phyloP scores from a whole-genome alignment of 2,329 filamentous ascomycete genomes.

The Penicillium polonicum region DNA sequence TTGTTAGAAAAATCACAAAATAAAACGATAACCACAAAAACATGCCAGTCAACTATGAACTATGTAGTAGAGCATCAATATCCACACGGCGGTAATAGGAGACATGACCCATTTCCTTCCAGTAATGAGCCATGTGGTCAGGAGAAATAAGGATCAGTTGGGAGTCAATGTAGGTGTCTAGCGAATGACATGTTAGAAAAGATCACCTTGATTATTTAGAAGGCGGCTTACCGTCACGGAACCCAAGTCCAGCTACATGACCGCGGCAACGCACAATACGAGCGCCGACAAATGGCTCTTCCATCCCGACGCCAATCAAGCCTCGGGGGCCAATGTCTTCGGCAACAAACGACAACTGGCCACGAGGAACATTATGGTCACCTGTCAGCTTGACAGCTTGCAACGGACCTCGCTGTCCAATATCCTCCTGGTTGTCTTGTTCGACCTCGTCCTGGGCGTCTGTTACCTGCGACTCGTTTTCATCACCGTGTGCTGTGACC shows the following conservation, averaged over 20 bases:
- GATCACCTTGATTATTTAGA: accelerated
- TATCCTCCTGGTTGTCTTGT: conserved; percentile 49
- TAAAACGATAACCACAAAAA: not conserved
- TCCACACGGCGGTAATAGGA: conserved; percentile 47
- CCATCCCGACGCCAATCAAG: conserved; percentile 62
- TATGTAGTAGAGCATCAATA: conserved; percentile 40
- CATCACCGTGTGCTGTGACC: not conserved
- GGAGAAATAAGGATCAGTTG: conserved; percentile 76
- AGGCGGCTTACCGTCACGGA: conserved; percentile 62
- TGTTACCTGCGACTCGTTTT: not conserved
- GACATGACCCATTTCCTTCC: conserved; percentile 58
- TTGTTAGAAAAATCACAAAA: not conserved
- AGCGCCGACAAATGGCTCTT: conserved; percentile 69
- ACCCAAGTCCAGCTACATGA: conserved; percentile 74
- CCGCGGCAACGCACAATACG: conserved; percentile 71
- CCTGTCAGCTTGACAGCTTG: conserved; percentile 90
- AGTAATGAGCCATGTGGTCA: conserved; percentile 78
- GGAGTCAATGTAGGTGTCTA: conserved; percentile 62
- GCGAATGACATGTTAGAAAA: conserved; percentile 13
- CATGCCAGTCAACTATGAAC: conserved; percentile 14
- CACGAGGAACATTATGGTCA: conserved; percentile 83
- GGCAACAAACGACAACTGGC: conserved; percentile 77
- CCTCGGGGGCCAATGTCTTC: conserved; percentile 71
- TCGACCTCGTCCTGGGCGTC: conserved; percentile 8
- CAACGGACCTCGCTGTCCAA: conserved; percentile 64